Conservation (phyloP, 2,329 filamentous ascomycete genomes). For the Huntiella moniliformis region DNA sequence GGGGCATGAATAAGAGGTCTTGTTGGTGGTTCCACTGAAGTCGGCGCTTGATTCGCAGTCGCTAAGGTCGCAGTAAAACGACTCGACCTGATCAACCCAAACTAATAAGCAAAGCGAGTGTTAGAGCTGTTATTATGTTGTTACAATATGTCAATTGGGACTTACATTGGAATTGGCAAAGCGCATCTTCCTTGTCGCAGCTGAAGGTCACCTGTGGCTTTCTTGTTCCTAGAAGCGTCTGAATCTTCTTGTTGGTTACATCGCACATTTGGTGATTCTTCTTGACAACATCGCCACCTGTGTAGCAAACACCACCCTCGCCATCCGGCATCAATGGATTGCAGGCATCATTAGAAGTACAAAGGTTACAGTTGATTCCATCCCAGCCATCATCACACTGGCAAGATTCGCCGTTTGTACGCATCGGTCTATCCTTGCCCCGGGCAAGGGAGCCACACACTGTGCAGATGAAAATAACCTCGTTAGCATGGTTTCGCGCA, state of each 20-base stretch:
- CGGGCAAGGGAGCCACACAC: slow-evolving; percentile 77
- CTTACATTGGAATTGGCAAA: slow-evolving; percentile 90
- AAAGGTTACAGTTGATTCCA: slow-evolving; percentile 97
- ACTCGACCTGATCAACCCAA: slow-evolving; percentile 87
- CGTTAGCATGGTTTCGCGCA: slow-evolving; percentile 11
- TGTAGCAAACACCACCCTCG: slow-evolving; percentile 77
- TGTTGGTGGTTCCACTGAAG: slow-evolving; percentile 52
- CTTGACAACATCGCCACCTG: slow-evolving; percentile 73
- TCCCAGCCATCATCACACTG: slow-evolving; percentile 85
- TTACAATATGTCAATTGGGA: background rate
- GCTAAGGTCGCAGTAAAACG: slow-evolving; percentile 84
- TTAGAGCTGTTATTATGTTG: background rate
- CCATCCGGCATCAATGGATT: slow-evolving; percentile 70
- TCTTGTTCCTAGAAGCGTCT: slow-evolving; percentile 65
- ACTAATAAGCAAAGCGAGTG: slow-evolving; percentile 30
- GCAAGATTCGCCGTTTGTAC: slow-evolving; percentile 47
- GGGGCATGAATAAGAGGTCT: slow-evolving; percentile 68
- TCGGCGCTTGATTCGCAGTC: slow-evolving; percentile 58
- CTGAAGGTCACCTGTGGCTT: slow-evolving; percentile 89
- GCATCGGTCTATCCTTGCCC: slow-evolving; percentile 58
- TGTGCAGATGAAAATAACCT: slow-evolving; percentile 14
- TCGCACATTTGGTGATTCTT: slow-evolving; percentile 97
- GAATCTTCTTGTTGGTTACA: slow-evolving; percentile 89
- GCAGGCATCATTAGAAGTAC: slow-evolving; percentile 65
- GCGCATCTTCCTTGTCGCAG: slow-evolving; percentile 53